These are phyloP conservation scores for Suillus lakei DNA, from an alignment of 768 basidiomycete species.

Conservation along the genomic window DNA sequence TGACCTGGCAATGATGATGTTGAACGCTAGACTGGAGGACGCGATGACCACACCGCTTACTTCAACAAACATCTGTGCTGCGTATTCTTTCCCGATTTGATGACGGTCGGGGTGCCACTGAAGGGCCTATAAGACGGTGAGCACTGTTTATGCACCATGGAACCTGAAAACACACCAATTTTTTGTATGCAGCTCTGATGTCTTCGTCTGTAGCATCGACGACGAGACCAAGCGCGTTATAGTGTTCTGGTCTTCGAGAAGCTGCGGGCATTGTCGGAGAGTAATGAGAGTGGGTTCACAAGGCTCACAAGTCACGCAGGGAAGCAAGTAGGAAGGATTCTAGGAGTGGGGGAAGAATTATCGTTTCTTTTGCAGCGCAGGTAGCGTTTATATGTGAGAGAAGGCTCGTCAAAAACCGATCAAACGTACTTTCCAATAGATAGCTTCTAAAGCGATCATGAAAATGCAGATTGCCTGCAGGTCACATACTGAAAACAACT, in stretches of 20 bases:
- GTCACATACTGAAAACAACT: slow-evolving; percentile 18
- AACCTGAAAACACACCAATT: slow-evolving; percentile 47
- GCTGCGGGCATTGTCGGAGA: slow-evolving; percentile 31
- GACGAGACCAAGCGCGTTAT: slow-evolving; percentile 51
- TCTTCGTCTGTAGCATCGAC: slow-evolving; percentile 52
- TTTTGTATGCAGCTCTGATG: slow-evolving; percentile 66
- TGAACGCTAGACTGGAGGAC: slow-evolving; percentile 3
- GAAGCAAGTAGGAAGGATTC: slow-evolving; percentile 14
- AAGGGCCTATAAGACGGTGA: slow-evolving; percentile 48
- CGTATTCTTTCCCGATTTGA: slow-evolving; percentile 51
- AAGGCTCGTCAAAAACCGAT: slow-evolving; percentile 29
- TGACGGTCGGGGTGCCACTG: slow-evolving; percentile 75
- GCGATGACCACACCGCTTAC: slow-evolving; percentile 38
- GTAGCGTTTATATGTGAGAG: slow-evolving; percentile 30
- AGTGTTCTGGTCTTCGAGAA: slow-evolving; percentile 29
- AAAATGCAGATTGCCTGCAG: slow-evolving; percentile 20
- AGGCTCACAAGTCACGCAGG: slow-evolving; percentile 13
- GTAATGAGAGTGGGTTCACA: slow-evolving; percentile 13
- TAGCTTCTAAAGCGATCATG: slow-evolving; percentile 30
- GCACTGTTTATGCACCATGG: slow-evolving; percentile 26
- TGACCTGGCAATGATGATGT: slow-evolving; percentile 42
- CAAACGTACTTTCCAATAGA: slow-evolving; percentile 20
- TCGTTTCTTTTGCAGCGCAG: slow-evolving; percentile 18
- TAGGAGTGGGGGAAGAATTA: slow-evolving; percentile 17
- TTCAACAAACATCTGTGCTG: slow-evolving; percentile 61